phyloP scores from a whole-genome alignment of 2,329 filamentous ascomycete genomes.

The Pestalotiopsis fici region DNA sequence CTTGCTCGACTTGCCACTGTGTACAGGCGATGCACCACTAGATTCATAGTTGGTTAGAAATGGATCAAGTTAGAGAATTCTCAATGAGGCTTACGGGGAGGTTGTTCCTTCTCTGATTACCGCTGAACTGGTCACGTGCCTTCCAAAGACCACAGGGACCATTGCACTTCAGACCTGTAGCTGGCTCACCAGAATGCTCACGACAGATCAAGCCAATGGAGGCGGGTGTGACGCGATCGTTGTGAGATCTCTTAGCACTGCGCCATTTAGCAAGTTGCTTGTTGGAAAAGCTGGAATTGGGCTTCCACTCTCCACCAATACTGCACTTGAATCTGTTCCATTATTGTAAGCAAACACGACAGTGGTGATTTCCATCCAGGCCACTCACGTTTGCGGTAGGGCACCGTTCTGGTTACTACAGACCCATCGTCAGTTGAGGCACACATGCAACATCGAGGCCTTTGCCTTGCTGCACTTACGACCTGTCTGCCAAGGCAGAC shows the following conservation, averaged over 20 bases:
- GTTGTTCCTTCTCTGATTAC: constrained; percentile 27
- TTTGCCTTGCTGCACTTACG: background rate
- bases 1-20: constrained; percentile 27
- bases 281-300: constrained; percentile 26
- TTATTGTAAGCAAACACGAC: background rate
- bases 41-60: constrained; percentile 7
- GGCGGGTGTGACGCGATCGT: constrained; percentile 16
- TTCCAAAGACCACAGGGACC: constrained; percentile 33
- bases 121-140: constrained; percentile 31
- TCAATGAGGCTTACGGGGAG: constrained; percentile 7
- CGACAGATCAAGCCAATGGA: constrained; percentile 29
- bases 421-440: background rate
- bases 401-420: background rate
- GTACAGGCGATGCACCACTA: constrained; percentile 38
- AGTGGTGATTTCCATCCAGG: background rate
- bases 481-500: background rate
- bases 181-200: constrained; percentile 19
- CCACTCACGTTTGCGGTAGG: background rate
- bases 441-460: background rate
- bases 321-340: constrained; percentile 28
- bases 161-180: constrained; percentile 22
- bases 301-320: constrained; percentile 29
- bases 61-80: background rate
- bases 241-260: constrained; percentile 10
- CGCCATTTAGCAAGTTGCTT: constrained; percentile 28